phyloP scores from a whole-genome alignment of 2,329 filamentous ascomycete species.

The Penicillium sp. region DNA sequence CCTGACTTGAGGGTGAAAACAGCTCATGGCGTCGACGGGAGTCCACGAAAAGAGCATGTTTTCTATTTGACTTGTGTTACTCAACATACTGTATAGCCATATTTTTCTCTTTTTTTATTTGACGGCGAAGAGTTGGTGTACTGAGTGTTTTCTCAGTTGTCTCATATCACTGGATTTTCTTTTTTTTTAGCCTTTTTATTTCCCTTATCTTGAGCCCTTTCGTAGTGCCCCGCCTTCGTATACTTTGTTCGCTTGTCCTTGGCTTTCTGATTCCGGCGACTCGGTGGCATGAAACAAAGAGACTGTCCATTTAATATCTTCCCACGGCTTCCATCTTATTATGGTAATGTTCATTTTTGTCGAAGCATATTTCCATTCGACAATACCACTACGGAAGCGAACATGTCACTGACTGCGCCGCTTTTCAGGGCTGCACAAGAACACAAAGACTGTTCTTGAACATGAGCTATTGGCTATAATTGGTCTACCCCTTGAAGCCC shows the following conservation, averaged over 20 bases:
- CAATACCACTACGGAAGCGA: neutral
- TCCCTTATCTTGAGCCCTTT: slow-evolving; percentile 12
- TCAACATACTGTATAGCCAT: slow-evolving; percentile 46
- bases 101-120: slow-evolving; percentile 34
- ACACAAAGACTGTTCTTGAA: neutral
- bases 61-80: slow-evolving; percentile 40
- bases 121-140: slow-evolving; percentile 43
- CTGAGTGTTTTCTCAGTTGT: slow-evolving; percentile 29
- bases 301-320: too few species aligned
- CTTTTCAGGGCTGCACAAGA: neutral
- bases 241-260: neutral
- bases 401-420: neutral
- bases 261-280: neutral
- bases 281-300: neutral
- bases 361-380: neutral
- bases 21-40: slow-evolving; percentile 19
- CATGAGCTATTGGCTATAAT: neutral
- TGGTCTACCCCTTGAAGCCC: neutral
- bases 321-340: too few species aligned
- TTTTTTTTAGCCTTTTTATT: slow-evolving; percentile 23
- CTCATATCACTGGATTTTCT: slow-evolving; percentile 27
- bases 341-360: too few species aligned
- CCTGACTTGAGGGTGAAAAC: slow-evolving; percentile 8
- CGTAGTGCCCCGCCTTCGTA: too few species aligned
- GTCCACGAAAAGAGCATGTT: slow-evolving; percentile 36